Percentiles rank a stretch among this genome's conserved stretches.
phyloP scores from a whole-genome alignment of 495 filamentous ascomycete genomes.

The Trichoderma virens region DNA sequence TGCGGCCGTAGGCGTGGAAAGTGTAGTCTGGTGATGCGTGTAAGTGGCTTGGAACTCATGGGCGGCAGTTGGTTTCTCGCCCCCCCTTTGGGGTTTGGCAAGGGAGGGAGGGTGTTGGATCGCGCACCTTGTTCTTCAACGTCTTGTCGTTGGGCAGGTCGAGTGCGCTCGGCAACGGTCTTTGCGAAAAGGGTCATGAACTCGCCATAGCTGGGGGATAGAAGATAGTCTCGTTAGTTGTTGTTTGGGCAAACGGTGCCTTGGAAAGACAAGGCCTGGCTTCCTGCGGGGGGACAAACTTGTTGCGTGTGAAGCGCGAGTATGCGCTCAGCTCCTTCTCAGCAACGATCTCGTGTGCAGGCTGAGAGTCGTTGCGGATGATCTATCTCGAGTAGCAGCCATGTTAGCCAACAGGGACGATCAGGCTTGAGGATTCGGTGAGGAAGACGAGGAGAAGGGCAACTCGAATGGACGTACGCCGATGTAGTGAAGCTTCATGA shows the following conservation, averaged over 20 bases:
- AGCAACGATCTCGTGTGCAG: conserved; percentile 66
- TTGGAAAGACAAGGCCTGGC: neutral
- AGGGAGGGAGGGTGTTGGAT: neutral
- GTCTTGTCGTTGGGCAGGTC: conserved; percentile 81
- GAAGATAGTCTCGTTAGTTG: conserved; percentile 13
- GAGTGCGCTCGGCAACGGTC: conserved; percentile 72
- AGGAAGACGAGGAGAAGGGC: conserved; percentile 10
- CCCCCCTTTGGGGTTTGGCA: neutral
- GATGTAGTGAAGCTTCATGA: conserved; percentile 92
- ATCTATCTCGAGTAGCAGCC: conserved; percentile 42
- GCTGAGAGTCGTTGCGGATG: conserved; percentile 70
- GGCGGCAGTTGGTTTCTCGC: neutral
- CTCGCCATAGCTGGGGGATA: conserved; percentile 41
- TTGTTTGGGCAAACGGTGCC: neutral
- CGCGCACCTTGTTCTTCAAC: conserved; percentile 74
- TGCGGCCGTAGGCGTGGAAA: conserved; percentile 85
- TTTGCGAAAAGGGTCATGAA: conserved; percentile 64
- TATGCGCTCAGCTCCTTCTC: conserved; percentile 75
- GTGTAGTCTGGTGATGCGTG: conserved; percentile 46
- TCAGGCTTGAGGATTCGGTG: neutral
- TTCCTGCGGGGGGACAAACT: conserved; percentile 32
- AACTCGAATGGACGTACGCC: conserved; percentile 51
- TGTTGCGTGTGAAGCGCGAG: conserved; percentile 68
- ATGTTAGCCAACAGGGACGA: conserved; percentile 10
- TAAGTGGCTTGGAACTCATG: neutral